Conservation (phyloP, 2,329 filamentous ascomycete species). For the Cladosporium sp. region DNA sequence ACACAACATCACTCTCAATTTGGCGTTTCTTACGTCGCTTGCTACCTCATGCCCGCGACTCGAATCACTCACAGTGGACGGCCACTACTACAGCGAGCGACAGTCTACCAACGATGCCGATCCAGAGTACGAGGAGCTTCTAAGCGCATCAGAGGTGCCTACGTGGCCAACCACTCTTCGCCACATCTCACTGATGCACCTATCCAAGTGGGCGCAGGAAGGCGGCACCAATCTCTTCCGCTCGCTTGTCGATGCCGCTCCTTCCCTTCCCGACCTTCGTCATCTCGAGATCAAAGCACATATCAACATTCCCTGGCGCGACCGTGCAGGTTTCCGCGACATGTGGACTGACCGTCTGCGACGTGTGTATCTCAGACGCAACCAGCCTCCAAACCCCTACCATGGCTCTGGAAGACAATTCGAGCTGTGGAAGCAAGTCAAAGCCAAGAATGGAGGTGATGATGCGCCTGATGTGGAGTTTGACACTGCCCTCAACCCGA, state of each 20-base stretch:
- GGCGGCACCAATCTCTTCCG: constrained; percentile 76
- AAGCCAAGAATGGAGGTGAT: constrained; percentile 16
- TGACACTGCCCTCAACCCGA: constrained; percentile 20
- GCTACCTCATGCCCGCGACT: constrained; percentile 69
- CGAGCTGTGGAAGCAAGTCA: constrained; percentile 40
- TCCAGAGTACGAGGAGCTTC: constrained; percentile 69
- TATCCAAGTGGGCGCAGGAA: constrained; percentile 70
- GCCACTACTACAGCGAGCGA: constrained; percentile 74
- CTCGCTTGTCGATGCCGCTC: constrained; percentile 72
- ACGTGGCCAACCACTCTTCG: constrained; percentile 75
- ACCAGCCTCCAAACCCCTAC: constrained; percentile 45
- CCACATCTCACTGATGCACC: constrained; percentile 71
- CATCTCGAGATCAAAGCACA: constrained; percentile 73
- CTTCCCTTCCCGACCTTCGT: constrained; percentile 65
- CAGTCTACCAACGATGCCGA: constrained; percentile 69
- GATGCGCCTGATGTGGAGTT: constrained; percentile 19
- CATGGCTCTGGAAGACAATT: constrained; percentile 47
- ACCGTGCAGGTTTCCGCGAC: constrained; percentile 75
- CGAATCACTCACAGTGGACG: constrained; percentile 70
- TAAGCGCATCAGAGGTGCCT: constrained; percentile 65
- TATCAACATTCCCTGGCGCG: constrained; percentile 76
- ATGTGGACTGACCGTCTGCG: constrained; percentile 73
- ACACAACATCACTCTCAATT: constrained; percentile 75
- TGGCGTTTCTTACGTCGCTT: constrained; percentile 71
- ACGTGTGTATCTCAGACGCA: constrained; percentile 61